Evolutionary conservation across 257 asterid genomes (phyloP).

Genomic region (Salvia rosmarinus): DNA sequence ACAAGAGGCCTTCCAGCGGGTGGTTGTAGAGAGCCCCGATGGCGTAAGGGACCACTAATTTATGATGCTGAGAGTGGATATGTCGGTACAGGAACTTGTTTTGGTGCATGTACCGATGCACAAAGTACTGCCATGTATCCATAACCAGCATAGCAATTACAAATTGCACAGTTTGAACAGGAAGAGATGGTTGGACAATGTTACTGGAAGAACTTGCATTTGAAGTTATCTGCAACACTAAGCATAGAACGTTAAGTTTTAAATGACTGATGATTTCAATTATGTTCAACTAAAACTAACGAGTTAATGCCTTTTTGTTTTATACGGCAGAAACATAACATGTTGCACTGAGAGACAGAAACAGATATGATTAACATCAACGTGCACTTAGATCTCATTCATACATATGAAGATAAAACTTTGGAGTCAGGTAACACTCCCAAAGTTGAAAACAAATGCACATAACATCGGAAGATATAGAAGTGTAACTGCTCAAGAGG

Average conservation of each 20-base stretch:
- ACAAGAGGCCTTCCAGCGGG: constrained; percentile 81
- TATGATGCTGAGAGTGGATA: constrained; percentile 86
- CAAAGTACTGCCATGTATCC: constrained; percentile 98
- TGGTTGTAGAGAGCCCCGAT: constrained; percentile 90
- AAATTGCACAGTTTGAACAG: constrained; percentile 58
- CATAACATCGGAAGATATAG: neutral
- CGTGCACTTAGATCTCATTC: neutral
- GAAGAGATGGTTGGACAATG: constrained; percentile 63
- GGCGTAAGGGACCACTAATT: constrained; percentile 76
- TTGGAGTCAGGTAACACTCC: neutral
- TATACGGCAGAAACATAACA: neutral
- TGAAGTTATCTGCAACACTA: constrained; percentile 69
- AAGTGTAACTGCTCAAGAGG: neutral
- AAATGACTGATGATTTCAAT: constrained; percentile 8
- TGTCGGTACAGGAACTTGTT: constrained; percentile 78
- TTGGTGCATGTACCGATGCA: constrained; percentile 94
- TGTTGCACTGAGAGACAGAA: neutral
- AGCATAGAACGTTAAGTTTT: constrained; percentile 32
- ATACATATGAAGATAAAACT: constrained; percentile 10
- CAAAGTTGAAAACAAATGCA: neutral
- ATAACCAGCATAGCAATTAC: constrained; percentile 78
- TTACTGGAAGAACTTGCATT: constrained; percentile 43
- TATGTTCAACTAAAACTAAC: neutral
- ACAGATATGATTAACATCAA: constrained; percentile 7
- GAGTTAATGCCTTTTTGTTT: neutral